These are phyloP conservation scores for Macrolepiota dolichaula DNA, from an alignment of 768 basidiomycete species.

Conservation along the genomic window DNA sequence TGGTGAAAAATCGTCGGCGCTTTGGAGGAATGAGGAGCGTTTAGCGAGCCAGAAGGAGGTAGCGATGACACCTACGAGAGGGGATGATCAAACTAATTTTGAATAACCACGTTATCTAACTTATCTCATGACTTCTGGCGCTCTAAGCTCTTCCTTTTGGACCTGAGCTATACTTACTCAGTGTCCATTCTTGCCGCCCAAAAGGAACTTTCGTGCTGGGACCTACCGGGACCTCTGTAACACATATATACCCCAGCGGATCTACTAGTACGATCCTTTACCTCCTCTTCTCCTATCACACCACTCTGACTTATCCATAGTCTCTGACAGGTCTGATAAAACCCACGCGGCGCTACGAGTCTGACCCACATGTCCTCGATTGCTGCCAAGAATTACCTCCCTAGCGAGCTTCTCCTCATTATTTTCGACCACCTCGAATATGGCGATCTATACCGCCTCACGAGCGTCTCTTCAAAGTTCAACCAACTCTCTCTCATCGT, in stretches of 20 bases:
- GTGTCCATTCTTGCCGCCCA: not conserved
- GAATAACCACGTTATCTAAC: too few species aligned
- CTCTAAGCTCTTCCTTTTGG: not conserved
- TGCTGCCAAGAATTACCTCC: constrained; percentile 14
- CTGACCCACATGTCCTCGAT: not conserved
- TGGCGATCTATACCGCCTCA: constrained; percentile 17
- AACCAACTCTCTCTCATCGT: constrained; percentile 20
- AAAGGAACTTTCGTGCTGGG: not conserved
- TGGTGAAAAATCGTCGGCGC: not conserved
- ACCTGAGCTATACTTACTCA: not conserved
- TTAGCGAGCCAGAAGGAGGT: not conserved
- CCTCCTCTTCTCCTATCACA: not conserved
- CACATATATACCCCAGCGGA: not conserved
- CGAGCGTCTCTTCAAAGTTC: constrained; percentile 15
- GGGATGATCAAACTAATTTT: too few species aligned
- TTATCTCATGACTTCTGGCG: too few species aligned
- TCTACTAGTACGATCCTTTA: not conserved
- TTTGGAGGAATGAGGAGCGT: not conserved
- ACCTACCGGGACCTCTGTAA: not conserved
- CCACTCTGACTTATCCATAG: not conserved
- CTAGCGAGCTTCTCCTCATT: constrained; percentile 20
- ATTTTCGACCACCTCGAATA: constrained; percentile 16
- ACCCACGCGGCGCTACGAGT: not conserved
- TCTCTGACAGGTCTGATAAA: not conserved
- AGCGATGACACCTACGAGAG: not conserved